Evolutionary conservation across 257 asterid species (phyloP).

Genomic region (Galeopsis tetrahit): DNA sequence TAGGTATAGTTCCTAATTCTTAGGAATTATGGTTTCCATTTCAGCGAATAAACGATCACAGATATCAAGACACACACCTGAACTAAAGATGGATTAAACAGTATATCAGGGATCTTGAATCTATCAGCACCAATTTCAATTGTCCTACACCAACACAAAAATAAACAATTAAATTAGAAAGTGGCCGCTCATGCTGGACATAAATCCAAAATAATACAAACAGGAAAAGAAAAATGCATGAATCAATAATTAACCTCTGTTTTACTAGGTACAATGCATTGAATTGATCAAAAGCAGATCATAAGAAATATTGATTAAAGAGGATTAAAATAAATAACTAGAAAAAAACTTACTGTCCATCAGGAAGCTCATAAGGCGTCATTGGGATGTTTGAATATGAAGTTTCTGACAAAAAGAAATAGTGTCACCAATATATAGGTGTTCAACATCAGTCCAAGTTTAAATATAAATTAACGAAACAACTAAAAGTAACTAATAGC

Average conservation of each 20-base stretch:
- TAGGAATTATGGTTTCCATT: no score
- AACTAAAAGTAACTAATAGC: slow-evolving; percentile 17
- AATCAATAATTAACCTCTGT: slow-evolving; percentile 8
- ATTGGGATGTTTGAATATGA: slow-evolving; percentile 97
- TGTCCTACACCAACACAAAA: slow-evolving; percentile 53
- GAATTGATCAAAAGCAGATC: slow-evolving; percentile 12
- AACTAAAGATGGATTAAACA: slow-evolving; percentile 88
- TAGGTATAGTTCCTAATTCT: no score
- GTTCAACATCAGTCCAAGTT: slow-evolving; percentile 5
- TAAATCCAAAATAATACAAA: neutral
- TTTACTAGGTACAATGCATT: slow-evolving; percentile 13
- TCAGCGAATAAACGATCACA: slow-evolving; percentile 20
- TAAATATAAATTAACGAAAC: slow-evolving; percentile 15
- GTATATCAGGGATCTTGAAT: slow-evolving; percentile 92
- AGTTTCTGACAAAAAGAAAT: slow-evolving; percentile 60
- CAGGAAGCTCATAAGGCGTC: slow-evolving; percentile 98
- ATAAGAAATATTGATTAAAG: slow-evolving; percentile 9
- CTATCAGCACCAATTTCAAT: slow-evolving; percentile 99
- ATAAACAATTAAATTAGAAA: slow-evolving; percentile 16
- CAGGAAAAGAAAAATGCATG: slow-evolving; percentile 6
- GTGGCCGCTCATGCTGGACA: slow-evolving; percentile 21
- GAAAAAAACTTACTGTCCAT: slow-evolving; percentile 86
- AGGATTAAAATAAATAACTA: neutral
- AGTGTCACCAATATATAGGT: slow-evolving; percentile 36
- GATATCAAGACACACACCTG: slow-evolving; percentile 59